Percentiles rank a stretch among this genome's conserved stretches.
Conservation (phyloP, 176 grass and related monocot genomes). For the Avena sativa region DNA sequence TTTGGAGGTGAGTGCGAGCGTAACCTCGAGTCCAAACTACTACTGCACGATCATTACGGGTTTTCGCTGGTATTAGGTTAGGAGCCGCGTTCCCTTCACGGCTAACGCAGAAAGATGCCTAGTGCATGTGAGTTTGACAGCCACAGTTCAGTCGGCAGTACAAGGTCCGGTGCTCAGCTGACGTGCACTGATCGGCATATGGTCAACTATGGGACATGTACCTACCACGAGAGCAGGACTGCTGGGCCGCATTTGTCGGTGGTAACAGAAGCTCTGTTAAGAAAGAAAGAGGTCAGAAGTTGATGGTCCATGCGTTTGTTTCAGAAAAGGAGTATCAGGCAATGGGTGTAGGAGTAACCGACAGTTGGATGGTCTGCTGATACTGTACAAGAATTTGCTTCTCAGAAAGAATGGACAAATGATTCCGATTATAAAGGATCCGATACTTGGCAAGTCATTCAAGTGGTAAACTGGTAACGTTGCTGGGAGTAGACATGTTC, state of each 20-base stretch:
- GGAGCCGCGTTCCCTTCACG: slow-evolving; percentile 42
- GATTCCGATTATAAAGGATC: not conserved
- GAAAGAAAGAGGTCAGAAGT: not conserved
- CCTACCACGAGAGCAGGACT: not conserved
- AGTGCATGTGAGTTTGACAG: slow-evolving; percentile 20
- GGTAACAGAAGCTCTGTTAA: not conserved
- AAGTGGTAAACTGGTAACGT: not conserved
- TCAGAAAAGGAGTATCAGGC: not conserved
- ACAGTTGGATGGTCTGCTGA: not conserved
- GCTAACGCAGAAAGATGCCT: slow-evolving; percentile 17
- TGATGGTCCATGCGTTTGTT: not conserved
- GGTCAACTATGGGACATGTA: slow-evolving; percentile 30
- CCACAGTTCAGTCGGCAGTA: slow-evolving; percentile 1
- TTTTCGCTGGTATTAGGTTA: slow-evolving; percentile 56
- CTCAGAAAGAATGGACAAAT: not conserved
- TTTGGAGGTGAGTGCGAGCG: not conserved
- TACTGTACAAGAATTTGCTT: not conserved
- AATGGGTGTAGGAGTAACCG: not conserved
- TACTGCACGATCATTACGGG: slow-evolving; percentile 18
- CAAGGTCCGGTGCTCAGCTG: slow-evolving; percentile 8
- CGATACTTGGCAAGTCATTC: not conserved
- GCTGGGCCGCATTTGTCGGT: not conserved
- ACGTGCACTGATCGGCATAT: not conserved
- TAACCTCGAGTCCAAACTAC: slow-evolving; percentile 56
- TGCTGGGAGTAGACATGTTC: not conserved